Evolutionary conservation across 139 green algal species (phyloP).

Genomic region (Chlorokybus atmophyticus): DNA sequence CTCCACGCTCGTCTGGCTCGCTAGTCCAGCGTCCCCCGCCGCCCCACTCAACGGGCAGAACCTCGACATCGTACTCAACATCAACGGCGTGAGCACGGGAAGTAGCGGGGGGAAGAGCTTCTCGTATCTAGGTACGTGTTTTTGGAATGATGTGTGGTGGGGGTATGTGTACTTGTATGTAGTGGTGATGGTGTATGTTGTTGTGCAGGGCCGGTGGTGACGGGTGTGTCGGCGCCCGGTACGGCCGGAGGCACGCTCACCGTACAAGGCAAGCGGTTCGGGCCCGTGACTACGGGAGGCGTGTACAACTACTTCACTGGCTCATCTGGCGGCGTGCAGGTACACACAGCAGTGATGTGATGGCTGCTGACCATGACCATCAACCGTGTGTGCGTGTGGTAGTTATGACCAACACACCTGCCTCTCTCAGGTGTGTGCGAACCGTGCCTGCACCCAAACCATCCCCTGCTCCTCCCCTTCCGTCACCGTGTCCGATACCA

Average conservation of each 20-base stretch:
- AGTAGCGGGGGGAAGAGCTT: neutral
- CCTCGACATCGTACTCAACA: neutral
- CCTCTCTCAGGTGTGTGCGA: neutral
- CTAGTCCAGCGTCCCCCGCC: neutral
- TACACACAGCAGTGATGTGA: no score
- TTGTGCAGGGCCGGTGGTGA: neutral
- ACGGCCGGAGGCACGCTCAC: slow-evolving; percentile 1
- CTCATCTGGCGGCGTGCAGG: neutral
- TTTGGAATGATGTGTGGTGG: no score
- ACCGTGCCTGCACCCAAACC: neutral
- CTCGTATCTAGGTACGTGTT: neutral
- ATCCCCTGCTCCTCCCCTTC: neutral
- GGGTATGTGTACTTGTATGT: no score
- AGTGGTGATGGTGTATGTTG: no score
- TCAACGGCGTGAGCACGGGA: neutral
- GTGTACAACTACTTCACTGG: slow-evolving; percentile 4
- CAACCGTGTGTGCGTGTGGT: no score
- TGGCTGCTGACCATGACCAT: no score
- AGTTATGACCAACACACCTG: no score
- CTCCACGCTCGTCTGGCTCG: neutral
- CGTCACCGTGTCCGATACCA: neutral
- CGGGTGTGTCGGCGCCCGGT: neutral
- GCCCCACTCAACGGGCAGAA: neutral
- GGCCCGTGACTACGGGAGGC: neutral
- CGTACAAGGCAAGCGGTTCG: slow-evolving; percentile 1